Evolutionary conservation across 441 rosid species (phyloP).

Genomic region (Erodium texanum): DNA sequence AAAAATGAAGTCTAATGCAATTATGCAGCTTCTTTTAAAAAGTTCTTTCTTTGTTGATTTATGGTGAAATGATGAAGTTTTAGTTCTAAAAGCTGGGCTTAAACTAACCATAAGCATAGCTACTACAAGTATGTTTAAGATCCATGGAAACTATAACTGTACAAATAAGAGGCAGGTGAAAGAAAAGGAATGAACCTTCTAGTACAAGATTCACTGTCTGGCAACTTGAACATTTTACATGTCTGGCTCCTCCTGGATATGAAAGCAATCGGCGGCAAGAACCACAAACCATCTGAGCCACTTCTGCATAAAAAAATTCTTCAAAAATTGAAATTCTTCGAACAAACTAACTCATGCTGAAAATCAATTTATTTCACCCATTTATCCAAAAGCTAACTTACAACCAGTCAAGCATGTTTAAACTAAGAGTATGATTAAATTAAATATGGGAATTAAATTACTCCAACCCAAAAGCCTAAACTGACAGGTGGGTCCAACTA

Average conservation of each 20-base stretch:
- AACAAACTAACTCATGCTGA: neutral
- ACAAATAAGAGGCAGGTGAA: conserved; percentile 8
- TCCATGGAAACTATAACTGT: neutral
- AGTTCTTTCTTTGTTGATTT: neutral
- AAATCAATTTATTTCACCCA: neutral
- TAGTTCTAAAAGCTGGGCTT: neutral
- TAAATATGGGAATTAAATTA: neutral
- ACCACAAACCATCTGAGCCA: conserved; percentile 41
- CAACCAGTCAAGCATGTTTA: neutral
- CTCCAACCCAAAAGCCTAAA: neutral
- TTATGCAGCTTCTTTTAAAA: neutral
- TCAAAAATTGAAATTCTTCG: neutral
- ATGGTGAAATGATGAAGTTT: neutral
- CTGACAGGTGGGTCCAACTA: neutral
- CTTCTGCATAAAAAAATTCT: conserved; percentile 15
- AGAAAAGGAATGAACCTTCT: conserved; percentile 46
- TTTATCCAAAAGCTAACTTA: neutral
- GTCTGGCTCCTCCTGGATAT: conserved; percentile 56
- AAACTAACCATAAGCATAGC: neutral
- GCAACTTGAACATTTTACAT: conserved; percentile 60
- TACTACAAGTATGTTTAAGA: neutral
- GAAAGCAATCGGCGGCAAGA: conserved; percentile 72
- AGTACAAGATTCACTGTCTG: conserved; percentile 63
- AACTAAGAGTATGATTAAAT: neutral
- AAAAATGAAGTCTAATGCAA: neutral